Conservation (phyloP, 148 eudicot species). For the Chenopodium quinoa region DNA sequence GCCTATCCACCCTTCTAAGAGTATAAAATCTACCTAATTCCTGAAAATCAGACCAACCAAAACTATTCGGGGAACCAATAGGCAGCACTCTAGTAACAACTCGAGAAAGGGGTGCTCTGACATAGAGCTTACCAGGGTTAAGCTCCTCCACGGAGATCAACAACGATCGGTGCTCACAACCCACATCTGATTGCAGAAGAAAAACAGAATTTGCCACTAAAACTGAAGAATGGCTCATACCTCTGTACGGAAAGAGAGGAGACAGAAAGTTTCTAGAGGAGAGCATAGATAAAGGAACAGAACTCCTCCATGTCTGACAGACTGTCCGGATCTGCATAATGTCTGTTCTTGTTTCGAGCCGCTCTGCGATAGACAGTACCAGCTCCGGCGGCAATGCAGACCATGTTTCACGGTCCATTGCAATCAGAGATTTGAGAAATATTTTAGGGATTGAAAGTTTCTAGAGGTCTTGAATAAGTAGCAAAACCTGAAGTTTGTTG, state of each 20-base stretch:
- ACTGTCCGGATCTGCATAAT: background rate
- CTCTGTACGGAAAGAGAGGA: background rate
- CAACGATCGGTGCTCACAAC: background rate
- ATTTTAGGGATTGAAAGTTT: background rate
- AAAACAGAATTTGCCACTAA: slow-evolving; percentile 11
- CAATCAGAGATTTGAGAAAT: background rate
- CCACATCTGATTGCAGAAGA: slow-evolving; percentile 3
- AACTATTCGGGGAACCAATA: background rate
- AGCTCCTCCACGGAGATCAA: slow-evolving; percentile 10
- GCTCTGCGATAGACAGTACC: background rate
- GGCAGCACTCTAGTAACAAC: background rate
- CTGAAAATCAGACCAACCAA: background rate
- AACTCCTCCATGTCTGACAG: background rate
- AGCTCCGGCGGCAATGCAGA: slow-evolving; percentile 6
- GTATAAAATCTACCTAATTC: slow-evolving; percentile 8
- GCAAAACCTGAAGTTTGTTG: background rate
- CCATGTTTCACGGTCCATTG: background rate
- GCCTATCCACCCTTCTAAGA: background rate
- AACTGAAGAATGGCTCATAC: background rate
- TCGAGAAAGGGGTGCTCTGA: slow-evolving; percentile 5
- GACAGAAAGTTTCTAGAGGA: background rate
- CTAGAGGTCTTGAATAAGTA: background rate
- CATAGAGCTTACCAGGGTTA: slow-evolving; percentile 3
- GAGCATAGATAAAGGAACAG: background rate
- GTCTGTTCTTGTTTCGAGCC: background rate